phyloP scores from a whole-genome alignment of 2,329 filamentous ascomycete species.

The Harringtonia lauricola region DNA sequence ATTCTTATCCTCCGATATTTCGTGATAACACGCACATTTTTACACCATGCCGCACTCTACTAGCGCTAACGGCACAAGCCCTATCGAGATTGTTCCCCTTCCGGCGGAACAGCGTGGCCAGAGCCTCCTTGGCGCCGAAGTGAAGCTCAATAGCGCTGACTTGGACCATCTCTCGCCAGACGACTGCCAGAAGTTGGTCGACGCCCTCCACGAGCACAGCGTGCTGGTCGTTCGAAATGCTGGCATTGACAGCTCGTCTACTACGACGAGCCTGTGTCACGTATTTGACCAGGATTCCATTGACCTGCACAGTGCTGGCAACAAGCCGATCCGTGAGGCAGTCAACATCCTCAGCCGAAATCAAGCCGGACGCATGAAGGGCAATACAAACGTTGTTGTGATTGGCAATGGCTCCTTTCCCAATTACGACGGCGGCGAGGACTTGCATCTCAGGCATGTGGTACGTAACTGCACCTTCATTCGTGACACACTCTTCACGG shows the following conservation, averaged over 20 bases:
- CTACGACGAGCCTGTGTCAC: neutral
- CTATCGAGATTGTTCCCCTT: neutral
- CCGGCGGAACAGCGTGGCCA: neutral
- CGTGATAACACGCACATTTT: no score
- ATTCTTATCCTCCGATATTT: no score
- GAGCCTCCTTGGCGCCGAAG: neutral
- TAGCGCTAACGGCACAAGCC: no score
- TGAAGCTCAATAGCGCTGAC: neutral
- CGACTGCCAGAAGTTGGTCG: neutral
- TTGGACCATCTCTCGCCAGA: neutral
- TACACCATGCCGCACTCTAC: no score
- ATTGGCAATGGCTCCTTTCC: constrained; percentile 1
- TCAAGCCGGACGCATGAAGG: neutral
- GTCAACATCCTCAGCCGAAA: constrained; percentile 1
- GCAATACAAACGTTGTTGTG: neutral
- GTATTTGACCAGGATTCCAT: constrained; percentile 1
- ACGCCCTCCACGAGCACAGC: constrained; percentile 3
- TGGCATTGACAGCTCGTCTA: neutral
- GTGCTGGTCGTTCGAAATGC: neutral
- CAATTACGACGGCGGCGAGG: constrained; percentile 1
- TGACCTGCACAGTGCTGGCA: constrained; percentile 2
- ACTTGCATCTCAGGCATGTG: constrained; percentile 1
- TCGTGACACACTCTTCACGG: no score
- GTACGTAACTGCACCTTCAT: neutral
- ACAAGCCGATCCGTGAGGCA: neutral